Conservation (phyloP, 2,329 filamentous ascomycete genomes). For the Verticillium dahliae region DNA sequence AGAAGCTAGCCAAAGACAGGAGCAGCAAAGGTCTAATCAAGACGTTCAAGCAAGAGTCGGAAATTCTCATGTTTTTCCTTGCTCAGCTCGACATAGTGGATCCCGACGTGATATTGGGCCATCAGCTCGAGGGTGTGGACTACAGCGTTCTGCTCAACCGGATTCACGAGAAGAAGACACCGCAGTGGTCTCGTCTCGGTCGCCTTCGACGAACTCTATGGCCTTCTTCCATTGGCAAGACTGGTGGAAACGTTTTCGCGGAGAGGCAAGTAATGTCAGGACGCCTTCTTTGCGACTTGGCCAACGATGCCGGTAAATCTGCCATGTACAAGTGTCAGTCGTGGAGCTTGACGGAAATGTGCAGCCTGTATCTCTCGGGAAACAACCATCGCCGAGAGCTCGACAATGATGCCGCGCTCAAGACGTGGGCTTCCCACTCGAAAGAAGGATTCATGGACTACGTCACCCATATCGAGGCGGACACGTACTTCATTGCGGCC, state of each 20-base stretch:
- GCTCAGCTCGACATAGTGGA: constrained; percentile 83
- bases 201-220: constrained; percentile 76
- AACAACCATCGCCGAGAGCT: constrained; percentile 72
- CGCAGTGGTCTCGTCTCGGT: constrained; percentile 90
- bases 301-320: constrained; percentile 95
- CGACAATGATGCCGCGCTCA: constrained; percentile 81
- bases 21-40: constrained; percentile 72
- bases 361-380: constrained; percentile 74
- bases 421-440: constrained; percentile 71
- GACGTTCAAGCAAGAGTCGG: constrained; percentile 75
- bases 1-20: constrained; percentile 63
- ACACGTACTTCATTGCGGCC: constrained; percentile 93
- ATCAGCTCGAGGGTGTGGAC: constrained; percentile 95
- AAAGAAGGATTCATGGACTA: constrained; percentile 89
- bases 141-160: constrained; percentile 86
- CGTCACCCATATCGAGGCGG: constrained; percentile 85
- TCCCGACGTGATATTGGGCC: constrained; percentile 88
- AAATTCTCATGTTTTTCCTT: constrained; percentile 81
- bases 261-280: constrained; percentile 87
- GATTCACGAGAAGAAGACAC: constrained; percentile 82
- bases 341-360: constrained; percentile 98
- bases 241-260: constrained; percentile 84
- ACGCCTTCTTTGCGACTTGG: constrained; percentile 84
- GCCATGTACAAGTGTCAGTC: constrained; percentile 96
- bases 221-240: constrained; percentile 80